A percentile compares a stretch with the other conserved stretches of the same genome.
phyloP scores from a whole-genome alignment of 148 eudicot genomes.

The Fagopyrum tataricum region DNA sequence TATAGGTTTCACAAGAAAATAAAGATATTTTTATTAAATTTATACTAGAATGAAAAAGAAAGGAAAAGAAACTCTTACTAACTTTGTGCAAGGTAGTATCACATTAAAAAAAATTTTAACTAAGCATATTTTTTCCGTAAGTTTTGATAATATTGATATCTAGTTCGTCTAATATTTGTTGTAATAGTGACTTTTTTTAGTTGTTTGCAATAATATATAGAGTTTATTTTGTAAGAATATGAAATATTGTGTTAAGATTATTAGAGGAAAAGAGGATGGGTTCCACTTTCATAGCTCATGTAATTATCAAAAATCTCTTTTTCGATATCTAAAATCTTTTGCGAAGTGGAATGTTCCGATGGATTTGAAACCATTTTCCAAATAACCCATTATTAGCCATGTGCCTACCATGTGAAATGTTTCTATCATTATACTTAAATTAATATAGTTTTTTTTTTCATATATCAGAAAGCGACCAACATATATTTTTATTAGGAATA shows the following conservation, averaged over 20 bases:
- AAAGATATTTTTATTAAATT: too few species aligned
- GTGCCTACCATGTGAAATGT: slow-evolving; percentile 14
- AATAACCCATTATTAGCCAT: slow-evolving; percentile 12
- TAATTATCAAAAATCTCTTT: slow-evolving; percentile 10
- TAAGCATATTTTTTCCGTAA: too few species aligned
- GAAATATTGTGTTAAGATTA: background rate
- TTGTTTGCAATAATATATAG: background rate
- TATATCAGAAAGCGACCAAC: background rate
- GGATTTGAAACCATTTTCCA: slow-evolving; percentile 9
- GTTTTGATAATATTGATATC: background rate
- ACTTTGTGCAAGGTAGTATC: too few species aligned
- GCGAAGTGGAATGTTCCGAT: slow-evolving; percentile 13
- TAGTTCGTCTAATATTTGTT: background rate
- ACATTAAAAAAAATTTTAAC: too few species aligned
- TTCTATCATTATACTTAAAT: background rate
- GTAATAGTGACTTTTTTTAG: background rate
- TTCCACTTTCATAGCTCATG: slow-evolving; percentile 1
- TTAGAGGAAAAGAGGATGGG: background rate
- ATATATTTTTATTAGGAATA: background rate
- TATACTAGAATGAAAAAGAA: too few species aligned
- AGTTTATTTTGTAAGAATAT: background rate
- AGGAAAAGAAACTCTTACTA: too few species aligned
- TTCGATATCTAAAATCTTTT: slow-evolving; percentile 5
- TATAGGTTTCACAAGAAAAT: too few species aligned
- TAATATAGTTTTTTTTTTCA: background rate